Conservation (phyloP, 805 yeast genomes). For the Candida insectorum region DNA sequence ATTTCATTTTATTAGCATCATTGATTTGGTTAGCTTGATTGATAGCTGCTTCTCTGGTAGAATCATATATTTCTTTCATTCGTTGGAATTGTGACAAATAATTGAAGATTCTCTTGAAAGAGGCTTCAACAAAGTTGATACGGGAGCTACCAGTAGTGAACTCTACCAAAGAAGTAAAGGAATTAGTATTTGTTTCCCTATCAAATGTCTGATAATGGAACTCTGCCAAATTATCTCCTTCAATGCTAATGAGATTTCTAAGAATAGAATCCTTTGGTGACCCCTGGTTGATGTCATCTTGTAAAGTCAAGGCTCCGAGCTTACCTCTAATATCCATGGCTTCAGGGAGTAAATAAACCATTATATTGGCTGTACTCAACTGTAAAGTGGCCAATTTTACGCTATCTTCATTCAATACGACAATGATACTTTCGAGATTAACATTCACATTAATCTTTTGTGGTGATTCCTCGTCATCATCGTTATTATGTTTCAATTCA, state of each 20-base stretch:
- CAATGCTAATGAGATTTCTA: conserved; percentile 70
- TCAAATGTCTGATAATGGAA: conserved; percentile 81
- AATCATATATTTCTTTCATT: conserved; percentile 88
- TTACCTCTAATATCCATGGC: conserved; percentile 68
- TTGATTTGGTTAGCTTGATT: conserved; percentile 70
- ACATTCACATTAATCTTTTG: conserved; percentile 70
- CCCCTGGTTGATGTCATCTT: conserved; percentile 71
- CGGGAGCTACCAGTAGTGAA: conserved; percentile 74
- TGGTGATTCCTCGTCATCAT: conserved; percentile 59
- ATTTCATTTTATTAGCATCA: conserved; percentile 57
- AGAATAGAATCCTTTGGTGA: conserved; percentile 56
- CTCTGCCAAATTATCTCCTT: conserved; percentile 79
- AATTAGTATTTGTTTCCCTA: conserved; percentile 39
- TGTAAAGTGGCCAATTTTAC: conserved; percentile 75
- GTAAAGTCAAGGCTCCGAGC: conserved; percentile 74
- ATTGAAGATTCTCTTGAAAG: conserved; percentile 62
- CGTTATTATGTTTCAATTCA: conserved; percentile 63
- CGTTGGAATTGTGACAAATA: conserved; percentile 72
- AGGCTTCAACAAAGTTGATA: conserved; percentile 77
- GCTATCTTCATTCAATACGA: conserved; percentile 80
- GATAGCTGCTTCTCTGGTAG: conserved; percentile 84
- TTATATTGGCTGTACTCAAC: conserved; percentile 68
- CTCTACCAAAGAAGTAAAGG: conserved; percentile 54
- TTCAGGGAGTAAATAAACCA: conserved; percentile 67
- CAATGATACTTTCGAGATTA: conserved; percentile 65